These are phyloP conservation scores for Zychaea mexicana DNA, from an alignment of 371 early-diverging fungal species.

Conservation along the genomic window DNA sequence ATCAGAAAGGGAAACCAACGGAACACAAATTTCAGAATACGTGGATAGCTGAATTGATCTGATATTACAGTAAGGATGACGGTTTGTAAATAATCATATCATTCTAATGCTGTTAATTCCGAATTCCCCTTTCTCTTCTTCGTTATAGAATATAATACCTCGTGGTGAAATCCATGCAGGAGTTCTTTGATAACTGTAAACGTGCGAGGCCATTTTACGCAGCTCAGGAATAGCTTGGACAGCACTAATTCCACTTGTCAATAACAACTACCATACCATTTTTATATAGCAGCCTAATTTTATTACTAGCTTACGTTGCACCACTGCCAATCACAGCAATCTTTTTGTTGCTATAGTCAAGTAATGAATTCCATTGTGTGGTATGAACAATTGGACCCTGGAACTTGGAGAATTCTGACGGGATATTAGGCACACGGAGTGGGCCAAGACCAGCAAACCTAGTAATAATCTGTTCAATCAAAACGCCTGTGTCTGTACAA, in stretches of 20 bases:
- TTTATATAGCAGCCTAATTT: too few relatives aligned
- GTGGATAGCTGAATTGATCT: conserved; percentile 18
- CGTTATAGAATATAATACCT: too few relatives aligned
- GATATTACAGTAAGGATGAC: neutral
- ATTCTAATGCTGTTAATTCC: too few relatives aligned
- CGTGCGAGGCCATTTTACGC: conserved; percentile 40
- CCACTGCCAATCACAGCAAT: conserved; percentile 59
- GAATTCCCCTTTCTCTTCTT: too few relatives aligned
- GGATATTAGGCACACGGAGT: conserved; percentile 55
- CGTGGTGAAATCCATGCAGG: conserved; percentile 52
- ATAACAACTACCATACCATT: too few relatives aligned
- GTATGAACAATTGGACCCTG: conserved; percentile 53
- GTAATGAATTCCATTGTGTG: conserved; percentile 46
- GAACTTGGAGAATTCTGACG: conserved; percentile 49
- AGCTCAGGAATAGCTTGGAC: conserved; percentile 57
- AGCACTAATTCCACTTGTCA: too few relatives aligned
- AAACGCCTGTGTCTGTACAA: too few relatives aligned
- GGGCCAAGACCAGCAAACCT: conserved; percentile 34
- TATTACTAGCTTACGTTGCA: conserved; percentile 40
- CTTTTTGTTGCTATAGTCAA: conserved; percentile 51
- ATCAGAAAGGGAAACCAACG: conserved; percentile 23
- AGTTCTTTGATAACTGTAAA: conserved; percentile 59
- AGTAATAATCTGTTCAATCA: too few relatives aligned
- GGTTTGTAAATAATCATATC: neutral
- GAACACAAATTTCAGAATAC: conserved; percentile 17